Percentiles rank a stretch among this genome's conserved stretches.
Conservation (phyloP, 2,329 filamentous ascomycete genomes). For the Gliomastix tumulicola region DNA sequence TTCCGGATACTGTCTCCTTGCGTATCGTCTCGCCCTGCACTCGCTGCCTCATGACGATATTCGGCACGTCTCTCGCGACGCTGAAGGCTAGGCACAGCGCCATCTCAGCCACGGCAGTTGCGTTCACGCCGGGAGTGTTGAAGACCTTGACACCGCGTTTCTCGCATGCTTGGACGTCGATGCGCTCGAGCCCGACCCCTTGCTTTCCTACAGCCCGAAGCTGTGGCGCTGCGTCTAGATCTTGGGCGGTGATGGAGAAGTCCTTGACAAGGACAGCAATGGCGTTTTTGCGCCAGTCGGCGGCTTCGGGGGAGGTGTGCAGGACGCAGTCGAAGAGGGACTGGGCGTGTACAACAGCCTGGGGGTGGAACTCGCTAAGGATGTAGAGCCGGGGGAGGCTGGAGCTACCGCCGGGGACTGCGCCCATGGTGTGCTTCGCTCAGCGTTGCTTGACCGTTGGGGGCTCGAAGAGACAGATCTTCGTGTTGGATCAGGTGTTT, state of each 20-base stretch:
- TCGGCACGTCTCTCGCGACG: slow-evolving; percentile 21
- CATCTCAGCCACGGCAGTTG: slow-evolving; percentile 14
- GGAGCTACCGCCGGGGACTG: neutral
- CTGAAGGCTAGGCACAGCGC: slow-evolving; percentile 14
- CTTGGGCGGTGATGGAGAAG: slow-evolving; percentile 23
- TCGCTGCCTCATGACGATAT: slow-evolving; percentile 19
- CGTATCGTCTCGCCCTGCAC: slow-evolving; percentile 16
- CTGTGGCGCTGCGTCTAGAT: slow-evolving; percentile 20
- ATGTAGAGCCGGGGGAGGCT: slow-evolving; percentile 24
- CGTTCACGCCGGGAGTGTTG: slow-evolving; percentile 38
- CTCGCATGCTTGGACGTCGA: slow-evolving; percentile 26
- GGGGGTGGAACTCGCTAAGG: slow-evolving; percentile 23
- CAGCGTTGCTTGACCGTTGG: no score
- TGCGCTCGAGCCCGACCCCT: slow-evolving; percentile 34
- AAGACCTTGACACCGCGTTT: slow-evolving; percentile 28
- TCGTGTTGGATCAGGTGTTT: no score
- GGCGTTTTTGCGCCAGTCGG: slow-evolving; percentile 27
- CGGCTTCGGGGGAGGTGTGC: slow-evolving; percentile 18
- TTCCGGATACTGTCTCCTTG: slow-evolving; percentile 32
- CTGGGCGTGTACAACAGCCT: slow-evolving; percentile 20
- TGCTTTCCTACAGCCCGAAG: slow-evolving; percentile 35
- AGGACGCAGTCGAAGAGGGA: slow-evolving; percentile 26
- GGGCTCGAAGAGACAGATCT: no score
- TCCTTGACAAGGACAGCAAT: slow-evolving; percentile 24
- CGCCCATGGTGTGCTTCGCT: neutral